Evolutionary conservation across 306 rosid species (phyloP).

Genomic region (Ormosia emarginata): DNA sequence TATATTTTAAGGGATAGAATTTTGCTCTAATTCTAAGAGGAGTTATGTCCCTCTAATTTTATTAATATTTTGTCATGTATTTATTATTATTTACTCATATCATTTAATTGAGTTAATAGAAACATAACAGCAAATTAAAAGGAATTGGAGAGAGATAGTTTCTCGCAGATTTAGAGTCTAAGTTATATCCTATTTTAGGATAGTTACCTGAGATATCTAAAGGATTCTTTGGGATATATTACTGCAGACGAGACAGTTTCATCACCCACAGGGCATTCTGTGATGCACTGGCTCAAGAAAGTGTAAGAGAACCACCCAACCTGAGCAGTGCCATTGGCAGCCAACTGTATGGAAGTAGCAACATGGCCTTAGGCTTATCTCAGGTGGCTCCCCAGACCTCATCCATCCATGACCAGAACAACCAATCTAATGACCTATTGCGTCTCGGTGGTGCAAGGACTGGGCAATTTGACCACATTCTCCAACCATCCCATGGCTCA

Average conservation of each 20-base stretch:
- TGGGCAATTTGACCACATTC: constrained; percentile 49
- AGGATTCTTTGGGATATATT: background rate
- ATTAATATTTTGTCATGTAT: too few species aligned
- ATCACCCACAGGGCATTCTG: constrained; percentile 54
- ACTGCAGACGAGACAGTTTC: constrained; percentile 48
- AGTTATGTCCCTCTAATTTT: too few species aligned
- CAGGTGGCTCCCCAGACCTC: constrained; percentile 42
- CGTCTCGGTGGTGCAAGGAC: constrained; percentile 37
- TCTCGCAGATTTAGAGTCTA: too few species aligned
- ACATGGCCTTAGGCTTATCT: constrained; percentile 42
- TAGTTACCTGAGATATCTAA: constrained; percentile 10
- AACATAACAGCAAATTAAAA: too few species aligned
- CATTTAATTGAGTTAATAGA: too few species aligned
- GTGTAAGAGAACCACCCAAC: constrained; percentile 52
- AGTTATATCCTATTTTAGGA: too few species aligned
- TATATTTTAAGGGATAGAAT: too few species aligned
- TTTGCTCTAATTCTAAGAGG: too few species aligned
- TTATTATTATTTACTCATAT: too few species aligned
- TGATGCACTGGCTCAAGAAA: constrained; percentile 50
- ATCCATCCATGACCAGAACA: constrained; percentile 37
- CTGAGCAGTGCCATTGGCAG: constrained; percentile 36
- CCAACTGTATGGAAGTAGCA: constrained; percentile 47
- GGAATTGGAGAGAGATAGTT: too few species aligned
- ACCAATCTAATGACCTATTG: constrained; percentile 38
- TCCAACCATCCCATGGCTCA: constrained; percentile 31